Percentiles rank a stretch among this genome's conserved stretches.
Conservation (phyloP, 345 rosid genomes). For the Excoecaria agallocha region DNA sequence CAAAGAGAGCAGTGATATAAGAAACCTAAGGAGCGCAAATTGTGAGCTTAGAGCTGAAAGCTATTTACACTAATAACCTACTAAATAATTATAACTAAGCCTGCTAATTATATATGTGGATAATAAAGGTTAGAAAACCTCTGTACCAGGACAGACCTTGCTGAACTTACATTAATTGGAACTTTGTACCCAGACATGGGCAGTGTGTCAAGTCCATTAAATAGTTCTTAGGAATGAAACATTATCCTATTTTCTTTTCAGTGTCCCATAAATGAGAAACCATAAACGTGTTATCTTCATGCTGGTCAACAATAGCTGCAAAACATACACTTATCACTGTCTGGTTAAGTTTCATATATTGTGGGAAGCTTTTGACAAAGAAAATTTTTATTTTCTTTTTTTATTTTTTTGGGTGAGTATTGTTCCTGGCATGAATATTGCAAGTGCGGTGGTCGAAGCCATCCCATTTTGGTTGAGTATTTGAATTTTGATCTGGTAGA, state of each 20-base stretch:
- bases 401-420: background rate
- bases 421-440: background rate
- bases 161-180: background rate
- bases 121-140: background rate
- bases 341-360: background rate
- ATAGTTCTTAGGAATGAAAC: background rate
- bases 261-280: conserved; percentile 1
- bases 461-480: background rate
- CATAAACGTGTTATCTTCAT: background rate
- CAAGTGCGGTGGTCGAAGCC: background rate
- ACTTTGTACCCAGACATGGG: background rate
- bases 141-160: background rate
- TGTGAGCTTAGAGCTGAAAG: background rate
- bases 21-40: background rate
- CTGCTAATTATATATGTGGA: background rate
- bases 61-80: background rate
- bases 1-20: background rate
- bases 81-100: background rate
- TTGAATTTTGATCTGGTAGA: background rate
- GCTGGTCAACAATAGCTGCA: background rate
- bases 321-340: background rate
- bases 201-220: background rate
- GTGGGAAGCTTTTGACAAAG: background rate
- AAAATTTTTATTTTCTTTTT: background rate
- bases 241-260: background rate